Base-by-base conservation (phyloP, 768 basidiomycete species). In the Calocybe indica region DNA sequence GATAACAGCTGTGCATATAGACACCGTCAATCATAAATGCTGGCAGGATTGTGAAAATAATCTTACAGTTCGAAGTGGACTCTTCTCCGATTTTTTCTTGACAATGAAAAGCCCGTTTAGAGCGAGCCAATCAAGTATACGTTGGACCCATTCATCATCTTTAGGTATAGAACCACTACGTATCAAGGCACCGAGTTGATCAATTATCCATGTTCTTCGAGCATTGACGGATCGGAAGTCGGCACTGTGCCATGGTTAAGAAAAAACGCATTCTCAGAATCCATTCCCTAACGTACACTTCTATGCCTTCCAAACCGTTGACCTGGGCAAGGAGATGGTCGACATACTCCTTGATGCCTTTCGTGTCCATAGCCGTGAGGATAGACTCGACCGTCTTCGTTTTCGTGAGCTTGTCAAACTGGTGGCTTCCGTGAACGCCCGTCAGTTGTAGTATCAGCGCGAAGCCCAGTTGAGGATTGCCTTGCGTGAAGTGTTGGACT, bases 331-430 rank as follows among this genome's bases (percentile, higher is more conserved):
- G 69, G 15, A 97, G 68, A 64, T 88, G 82, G 33, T 73, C 63
- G 39, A 93, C 79, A 64, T 94, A 97, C 35, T 68, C 77, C 54
- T 78, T 75, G 52, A 96, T 87, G 7, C 91, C 92, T 1, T 80
- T 72, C 1, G 68, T 64, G 54, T 85, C 80, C 76, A 93, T 82
- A 33, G 78, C 79, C 3, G 80, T 74, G 47, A 97, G 69, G 47
- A 97, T 83, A 1, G 79, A 77, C 66, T 95, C 92, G 33, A 97
- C 78, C 0, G 91, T 95, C 67, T 93, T 96, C 7, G 94, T 94
- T 63, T 82, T 87, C 8, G 94, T 95, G 48, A 95, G 64, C 63
- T 79, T 85, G 66, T 99, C 95, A 57, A 98, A 99, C 62, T 92
- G 87, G 48, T 83, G 79, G 56, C 77, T 84, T 7, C 92, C 92